These are phyloP conservation scores for Epichloe gansuensis DNA, from an alignment of 2,329 filamentous ascomycete genomes.

Conservation along the genomic window DNA sequence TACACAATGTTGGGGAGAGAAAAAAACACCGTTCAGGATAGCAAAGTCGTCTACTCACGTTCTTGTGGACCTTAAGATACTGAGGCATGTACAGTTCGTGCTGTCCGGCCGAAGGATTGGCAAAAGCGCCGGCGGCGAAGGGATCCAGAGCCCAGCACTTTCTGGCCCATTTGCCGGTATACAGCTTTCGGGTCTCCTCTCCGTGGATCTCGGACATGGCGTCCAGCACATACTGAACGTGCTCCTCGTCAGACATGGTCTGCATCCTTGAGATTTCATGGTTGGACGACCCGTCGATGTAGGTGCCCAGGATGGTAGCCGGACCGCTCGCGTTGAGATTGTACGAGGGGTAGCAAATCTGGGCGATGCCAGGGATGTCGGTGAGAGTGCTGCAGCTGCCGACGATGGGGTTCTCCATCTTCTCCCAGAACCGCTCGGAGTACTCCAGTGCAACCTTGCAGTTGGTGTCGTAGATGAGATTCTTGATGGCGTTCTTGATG, in stretches of 20 bases:
- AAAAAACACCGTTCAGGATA: not conserved
- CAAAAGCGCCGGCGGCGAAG: conserved; percentile 51
- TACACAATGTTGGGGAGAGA: not conserved
- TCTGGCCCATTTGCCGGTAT: conserved; percentile 51
- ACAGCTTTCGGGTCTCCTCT: conserved; percentile 44
- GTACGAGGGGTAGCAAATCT: conserved; percentile 56
- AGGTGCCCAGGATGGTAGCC: conserved; percentile 49
- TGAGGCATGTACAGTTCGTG: conserved; percentile 59
- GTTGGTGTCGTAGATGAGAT: conserved; percentile 30
- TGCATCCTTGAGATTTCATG: conserved; percentile 29
- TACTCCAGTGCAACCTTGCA: conserved; percentile 57
- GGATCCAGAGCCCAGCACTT: conserved; percentile 55
- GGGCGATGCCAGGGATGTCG: conserved; percentile 49
- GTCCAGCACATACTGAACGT: conserved; percentile 50
- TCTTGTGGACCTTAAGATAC: conserved; percentile 57
- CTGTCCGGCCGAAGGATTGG: conserved; percentile 46
- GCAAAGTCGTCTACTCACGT: conserved; percentile 22
- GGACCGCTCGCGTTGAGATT: conserved; percentile 51
- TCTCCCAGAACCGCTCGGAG: conserved; percentile 49
- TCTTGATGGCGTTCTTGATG: conserved; percentile 35
- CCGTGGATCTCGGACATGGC: conserved; percentile 60
- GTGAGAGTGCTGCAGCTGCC: conserved; percentile 47
- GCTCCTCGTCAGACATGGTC: conserved; percentile 38
- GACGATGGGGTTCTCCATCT: conserved; percentile 40
- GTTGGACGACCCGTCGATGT: conserved; percentile 33